Base-by-base conservation (phyloP, 2,329 filamentous ascomycete species). In the Neoarthrinium moseri region DNA sequence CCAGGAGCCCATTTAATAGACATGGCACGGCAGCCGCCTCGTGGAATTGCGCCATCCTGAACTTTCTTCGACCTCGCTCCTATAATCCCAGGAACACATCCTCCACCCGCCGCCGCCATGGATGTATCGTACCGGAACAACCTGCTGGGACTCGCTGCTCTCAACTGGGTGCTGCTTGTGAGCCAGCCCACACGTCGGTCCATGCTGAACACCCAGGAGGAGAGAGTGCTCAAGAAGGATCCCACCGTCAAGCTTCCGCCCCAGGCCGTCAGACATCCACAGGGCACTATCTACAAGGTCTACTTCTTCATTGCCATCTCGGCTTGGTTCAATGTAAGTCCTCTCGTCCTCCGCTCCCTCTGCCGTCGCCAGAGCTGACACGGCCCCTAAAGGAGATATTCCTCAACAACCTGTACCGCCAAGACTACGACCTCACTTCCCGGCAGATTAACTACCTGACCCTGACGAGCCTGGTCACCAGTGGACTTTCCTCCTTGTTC, bases 391-490 rank as follows among this genome's bases (percentile, higher is more conserved):
- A 52, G 34, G 20, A 24, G 15, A 33, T 15, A 11, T 39, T 39
- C 29, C 26, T 24, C 38, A 62, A 59, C 51, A 56, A 57, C 17
- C 46, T 62, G 11, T 62, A 61, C 38, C 48, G 46, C 41, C 57
- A 61, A 37, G 59, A 62, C 44, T 53, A 61, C 45, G 47, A 48
- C 7, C 49, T 62, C 6, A 51, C 58, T 5, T 36, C 52, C 11
- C 38, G 48, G 17, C 17, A 49, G 11, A 51, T 59, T 13, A 55
- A 71, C 22, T 61, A 61, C 24, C 61, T 77, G 10, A 75, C 73
- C 53, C 68, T 70, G 5, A 65, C 67, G 13, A 67, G 75, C 18
- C 79, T 80, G 57, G 56, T 78, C 23, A 70, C 73, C 2, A 73
- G 70, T 6, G 77, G 70, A 35, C 50, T 73, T 17, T 73, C 72